Evolutionary conservation across 805 yeast species (phyloP), one percentile per base, ranked within the genome.

Genomic region (Schizosaccharomyces cryophilus): DNA sequence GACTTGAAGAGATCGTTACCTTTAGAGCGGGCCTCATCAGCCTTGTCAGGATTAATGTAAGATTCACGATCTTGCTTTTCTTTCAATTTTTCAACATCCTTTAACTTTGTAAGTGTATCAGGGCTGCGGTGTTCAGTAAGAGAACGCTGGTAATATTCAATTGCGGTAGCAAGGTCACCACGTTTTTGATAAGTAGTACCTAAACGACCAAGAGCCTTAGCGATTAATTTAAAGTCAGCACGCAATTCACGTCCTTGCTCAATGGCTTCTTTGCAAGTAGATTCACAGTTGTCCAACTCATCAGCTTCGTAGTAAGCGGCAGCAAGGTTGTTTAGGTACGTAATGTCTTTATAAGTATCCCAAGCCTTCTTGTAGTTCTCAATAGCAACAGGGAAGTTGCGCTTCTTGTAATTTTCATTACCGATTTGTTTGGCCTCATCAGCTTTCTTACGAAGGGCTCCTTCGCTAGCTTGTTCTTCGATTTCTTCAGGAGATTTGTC

Each of bases 271-370:
- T 80, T 74, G 71, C 96, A 84, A 4, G 96, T 87, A 63, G 77
- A 73, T 65, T 93, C 85, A 51, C 95, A 89, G 11, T 82, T 73
- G 62, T 88, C 95, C 68, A 79, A 85, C 69, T 88, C 96, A 64
- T 93, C 95, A 72, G 89, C 87, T 74, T 93, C 99, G 69, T 73
- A 93, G 73, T 93, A 95, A 42, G 98, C 99, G 62, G 99, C 97
- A 48, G 98, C 93, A 68, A 94, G 82, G 77, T 93, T 93, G 77
- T 94, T 93, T 71, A 93, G 78, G 71, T 85, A 93, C 0, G 97
- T 90, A 68, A 90, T 87, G 70, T 93, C 97, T 69, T 82, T 78
- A 73, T 76, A 73, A 24, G 81, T 70, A 42, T 82, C 84, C 85
- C 87, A 93, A 1, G 99, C 99, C 69, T 82, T 78, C 69, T 85